Conservation (phyloP, 2,329 filamentous ascomycete species). For the Trichoderma semiorbis region DNA sequence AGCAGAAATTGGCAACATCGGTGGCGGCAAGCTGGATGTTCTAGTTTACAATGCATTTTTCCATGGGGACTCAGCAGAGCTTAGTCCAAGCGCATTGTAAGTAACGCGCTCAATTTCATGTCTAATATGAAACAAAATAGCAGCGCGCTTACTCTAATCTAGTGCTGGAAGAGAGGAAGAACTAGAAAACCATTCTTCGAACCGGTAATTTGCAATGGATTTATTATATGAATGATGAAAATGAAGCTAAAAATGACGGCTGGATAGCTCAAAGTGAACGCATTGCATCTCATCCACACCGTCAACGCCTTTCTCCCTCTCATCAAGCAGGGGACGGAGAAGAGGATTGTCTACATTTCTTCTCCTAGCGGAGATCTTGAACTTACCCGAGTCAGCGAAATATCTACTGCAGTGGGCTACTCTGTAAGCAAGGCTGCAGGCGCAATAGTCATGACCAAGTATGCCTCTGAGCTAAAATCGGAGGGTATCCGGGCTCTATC, state of each 20-base stretch:
- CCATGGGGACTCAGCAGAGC: neutral
- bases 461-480: neutral
- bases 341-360: neutral
- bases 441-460: neutral
- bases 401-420: neutral
- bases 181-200: neutral
- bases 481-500: neutral
- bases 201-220: neutral
- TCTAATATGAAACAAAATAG: neutral
- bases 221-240: neutral
- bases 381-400: neutral
- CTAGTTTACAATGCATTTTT: neutral
- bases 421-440: neutral
- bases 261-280: neutral
- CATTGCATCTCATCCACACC: neutral
- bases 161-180: neutral
- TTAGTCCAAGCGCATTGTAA: neutral
- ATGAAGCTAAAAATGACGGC: neutral
- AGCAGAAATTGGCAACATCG: neutral
- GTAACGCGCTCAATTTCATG: neutral
- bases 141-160: neutral
- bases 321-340: neutral
- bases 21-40: neutral
- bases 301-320: neutral
- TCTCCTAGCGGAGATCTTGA: neutral